Evolutionary conservation across 148 eudicot species (phyloP).

Genomic region (Arbutus unedo): DNA sequence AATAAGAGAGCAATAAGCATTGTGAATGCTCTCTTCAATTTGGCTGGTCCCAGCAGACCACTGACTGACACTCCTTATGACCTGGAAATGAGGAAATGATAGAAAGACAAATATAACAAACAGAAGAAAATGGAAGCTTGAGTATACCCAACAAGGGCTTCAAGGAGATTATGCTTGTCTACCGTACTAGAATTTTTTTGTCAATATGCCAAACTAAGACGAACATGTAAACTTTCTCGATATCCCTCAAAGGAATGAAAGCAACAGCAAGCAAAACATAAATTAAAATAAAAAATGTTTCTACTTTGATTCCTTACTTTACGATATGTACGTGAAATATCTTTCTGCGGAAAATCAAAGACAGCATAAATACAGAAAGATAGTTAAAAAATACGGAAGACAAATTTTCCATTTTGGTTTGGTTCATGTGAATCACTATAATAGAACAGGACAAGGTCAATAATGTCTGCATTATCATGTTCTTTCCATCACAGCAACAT

Average conservation of each 20-base stretch:
- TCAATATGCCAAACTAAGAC: background rate
- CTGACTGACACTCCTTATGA: slow-evolving; percentile 92
- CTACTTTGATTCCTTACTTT: background rate
- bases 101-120: slow-evolving; percentile 5
- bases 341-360: background rate
- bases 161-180: background rate
- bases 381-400: background rate
- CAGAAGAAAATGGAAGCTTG: background rate
- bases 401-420: background rate
- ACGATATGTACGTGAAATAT: background rate
- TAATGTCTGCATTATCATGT: background rate
- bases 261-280: background rate
- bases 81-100: slow-evolving; percentile 38
- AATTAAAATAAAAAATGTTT: background rate
- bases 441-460: background rate
- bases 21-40: slow-evolving; percentile 93
- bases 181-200: background rate
- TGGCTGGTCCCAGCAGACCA: slow-evolving; percentile 99
- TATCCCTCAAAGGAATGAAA: background rate
- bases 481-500: slow-evolving; percentile 3
- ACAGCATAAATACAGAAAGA: background rate
- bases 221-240: slow-evolving; percentile 5
- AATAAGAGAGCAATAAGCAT: slow-evolving; percentile 89
- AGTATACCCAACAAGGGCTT: background rate
- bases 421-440: background rate